Conservation (phyloP, 1,139 yeast genomes). For the Scheffersomyces cryptocercus region DNA sequence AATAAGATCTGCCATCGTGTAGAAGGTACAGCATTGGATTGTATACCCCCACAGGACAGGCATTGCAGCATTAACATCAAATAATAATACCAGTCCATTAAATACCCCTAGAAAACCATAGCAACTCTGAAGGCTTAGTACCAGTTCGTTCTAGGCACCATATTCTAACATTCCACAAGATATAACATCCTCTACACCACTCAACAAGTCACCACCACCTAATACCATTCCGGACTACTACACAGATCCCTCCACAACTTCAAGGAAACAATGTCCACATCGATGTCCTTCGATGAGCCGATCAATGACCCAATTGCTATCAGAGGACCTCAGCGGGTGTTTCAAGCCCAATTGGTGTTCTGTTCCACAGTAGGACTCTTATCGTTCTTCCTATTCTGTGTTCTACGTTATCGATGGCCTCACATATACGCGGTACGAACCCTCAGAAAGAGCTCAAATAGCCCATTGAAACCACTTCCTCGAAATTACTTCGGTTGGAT, state of each 20-base stretch:
- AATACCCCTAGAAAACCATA: no score
- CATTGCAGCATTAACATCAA: no score
- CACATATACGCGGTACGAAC: slow-evolving; percentile 54
- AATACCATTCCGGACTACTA: background rate
- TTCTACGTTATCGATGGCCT: slow-evolving; percentile 49
- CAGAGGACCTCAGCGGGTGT: slow-evolving; percentile 47
- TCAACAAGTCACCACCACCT: no score
- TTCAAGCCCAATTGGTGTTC: slow-evolving; percentile 42
- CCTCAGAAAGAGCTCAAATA: slow-evolving; percentile 30
- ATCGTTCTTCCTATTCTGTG: slow-evolving; percentile 40
- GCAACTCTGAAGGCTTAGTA: no score
- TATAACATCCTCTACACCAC: no score
- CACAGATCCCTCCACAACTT: background rate
- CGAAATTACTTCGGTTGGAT: slow-evolving; percentile 44
- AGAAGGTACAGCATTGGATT: no score
- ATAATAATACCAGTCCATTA: no score
- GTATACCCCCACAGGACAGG: no score
- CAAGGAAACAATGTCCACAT: slow-evolving; percentile 1
- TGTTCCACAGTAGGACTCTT: slow-evolving; percentile 39
- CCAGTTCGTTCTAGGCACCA: no score
- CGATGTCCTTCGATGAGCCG: slow-evolving; percentile 17
- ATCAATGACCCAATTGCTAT: slow-evolving; percentile 25
- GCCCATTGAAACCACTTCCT: slow-evolving; percentile 36
- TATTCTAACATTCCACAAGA: no score
- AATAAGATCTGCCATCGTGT: no score